phyloP scores from a whole-genome alignment of 768 basidiomycete genomes.

The Tephrocybe sp. region DNA sequence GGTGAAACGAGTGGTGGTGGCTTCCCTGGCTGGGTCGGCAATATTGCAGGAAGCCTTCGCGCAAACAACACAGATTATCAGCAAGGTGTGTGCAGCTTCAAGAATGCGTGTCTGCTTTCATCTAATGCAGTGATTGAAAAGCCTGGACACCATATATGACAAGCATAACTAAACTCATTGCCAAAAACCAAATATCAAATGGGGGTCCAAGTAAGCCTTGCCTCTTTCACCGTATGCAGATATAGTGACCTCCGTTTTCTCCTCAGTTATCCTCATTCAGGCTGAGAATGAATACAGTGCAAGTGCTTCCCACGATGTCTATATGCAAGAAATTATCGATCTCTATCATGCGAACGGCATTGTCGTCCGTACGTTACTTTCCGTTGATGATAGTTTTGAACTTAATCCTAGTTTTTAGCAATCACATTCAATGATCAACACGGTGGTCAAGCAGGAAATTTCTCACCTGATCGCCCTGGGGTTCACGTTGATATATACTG shows the following conservation, averaged over 20 bases:
- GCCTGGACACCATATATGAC: constrained; percentile 60
- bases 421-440: constrained; percentile 51
- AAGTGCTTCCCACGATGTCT: constrained; percentile 37
- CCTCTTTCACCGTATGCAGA: not conserved
- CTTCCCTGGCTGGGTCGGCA: constrained; percentile 59
- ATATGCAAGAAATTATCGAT: constrained; percentile 50
- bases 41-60: constrained; percentile 46
- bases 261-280: constrained; percentile 44
- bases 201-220: constrained; percentile 50
- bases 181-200: constrained; percentile 54
- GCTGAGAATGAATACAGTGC: constrained; percentile 56
- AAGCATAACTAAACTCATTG: constrained; percentile 44
- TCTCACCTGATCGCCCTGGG: constrained; percentile 45
- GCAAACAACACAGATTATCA: constrained; percentile 49
- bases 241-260: not conserved
- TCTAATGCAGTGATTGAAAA: constrained; percentile 6
- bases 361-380: constrained; percentile 38
- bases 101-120: not conserved
- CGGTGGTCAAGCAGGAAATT: constrained; percentile 43
- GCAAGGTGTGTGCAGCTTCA: constrained; percentile 26
- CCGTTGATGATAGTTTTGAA: not conserved
- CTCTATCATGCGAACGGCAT: constrained; percentile 43
- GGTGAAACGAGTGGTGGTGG: constrained; percentile 54
- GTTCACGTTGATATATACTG: constrained; percentile 49
- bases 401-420: constrained; percentile 24